Evolutionary conservation across 2,329 filamentous ascomycete genomes (phyloP).

Genomic region (Colletotrichum scovillei): DNA sequence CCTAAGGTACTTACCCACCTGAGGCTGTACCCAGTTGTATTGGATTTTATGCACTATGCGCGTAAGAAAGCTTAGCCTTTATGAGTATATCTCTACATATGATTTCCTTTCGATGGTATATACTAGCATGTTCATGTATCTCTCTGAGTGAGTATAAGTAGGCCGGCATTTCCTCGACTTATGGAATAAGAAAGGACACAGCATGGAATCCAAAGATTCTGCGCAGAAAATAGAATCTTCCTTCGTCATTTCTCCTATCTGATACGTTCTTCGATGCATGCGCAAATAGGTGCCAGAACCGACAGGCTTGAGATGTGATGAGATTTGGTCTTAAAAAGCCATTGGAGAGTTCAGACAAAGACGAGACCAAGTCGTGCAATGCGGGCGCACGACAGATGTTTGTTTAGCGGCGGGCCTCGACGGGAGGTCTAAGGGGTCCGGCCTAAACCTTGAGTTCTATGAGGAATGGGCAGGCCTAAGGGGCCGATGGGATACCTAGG

Average conservation of each 20-base stretch:
- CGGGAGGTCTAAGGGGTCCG: conserved; percentile 26
- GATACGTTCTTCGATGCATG: background rate
- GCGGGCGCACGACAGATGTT: conserved; percentile 1
- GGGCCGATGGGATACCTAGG: background rate
- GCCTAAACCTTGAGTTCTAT: background rate
- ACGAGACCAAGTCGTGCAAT: background rate
- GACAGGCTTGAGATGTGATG: background rate
- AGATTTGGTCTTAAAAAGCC: background rate
- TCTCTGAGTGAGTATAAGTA: no score
- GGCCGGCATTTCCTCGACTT: no score
- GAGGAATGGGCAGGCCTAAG: background rate
- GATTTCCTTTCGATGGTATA: no score
- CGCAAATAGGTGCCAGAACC: background rate
- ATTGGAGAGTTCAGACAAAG: conserved; percentile 19
- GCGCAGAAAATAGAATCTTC: background rate
- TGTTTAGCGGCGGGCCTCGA: background rate
- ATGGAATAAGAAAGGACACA: background rate
- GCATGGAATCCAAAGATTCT: background rate
- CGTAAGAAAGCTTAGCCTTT: no score
- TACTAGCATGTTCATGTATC: no score
- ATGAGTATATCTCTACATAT: no score
- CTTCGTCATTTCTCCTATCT: background rate
- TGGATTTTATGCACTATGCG: no score
- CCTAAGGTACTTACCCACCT: no score
- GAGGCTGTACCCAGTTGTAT: no score